Percentiles rank a stretch among this genome's conserved stretches.
phyloP scores from a whole-genome alignment of 1,284 basidiomycete species.

The Puccinia sorghi region DNA sequence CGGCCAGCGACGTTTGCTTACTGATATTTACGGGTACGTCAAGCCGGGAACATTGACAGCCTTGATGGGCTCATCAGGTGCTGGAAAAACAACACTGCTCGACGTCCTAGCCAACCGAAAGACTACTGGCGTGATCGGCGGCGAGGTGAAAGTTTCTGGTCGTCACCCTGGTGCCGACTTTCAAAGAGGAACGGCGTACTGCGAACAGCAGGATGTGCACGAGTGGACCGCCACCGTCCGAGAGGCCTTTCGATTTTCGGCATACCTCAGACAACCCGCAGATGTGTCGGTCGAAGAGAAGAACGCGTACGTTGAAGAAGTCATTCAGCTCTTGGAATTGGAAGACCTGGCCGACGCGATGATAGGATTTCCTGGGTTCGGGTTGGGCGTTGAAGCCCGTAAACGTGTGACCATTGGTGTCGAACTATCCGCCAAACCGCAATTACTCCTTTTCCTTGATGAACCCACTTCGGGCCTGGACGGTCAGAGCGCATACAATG shows the following conservation, averaged over 20 bases:
- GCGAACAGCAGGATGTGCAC: conserved; percentile 63
- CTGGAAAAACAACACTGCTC: conserved; percentile 62
- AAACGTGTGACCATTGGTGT: conserved; percentile 67
- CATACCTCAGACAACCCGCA: conserved; percentile 65
- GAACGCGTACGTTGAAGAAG: conserved; percentile 63
- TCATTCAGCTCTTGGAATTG: conserved; percentile 63
- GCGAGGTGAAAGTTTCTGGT: conserved; percentile 63
- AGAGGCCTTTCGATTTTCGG: conserved; percentile 65
- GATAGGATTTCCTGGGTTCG: conserved; percentile 61
- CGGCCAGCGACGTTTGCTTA: conserved; percentile 60
- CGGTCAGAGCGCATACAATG: conserved; percentile 84
- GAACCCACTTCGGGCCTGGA: conserved; percentile 74
- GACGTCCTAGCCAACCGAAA: conserved; percentile 64
- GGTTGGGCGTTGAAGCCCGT: conserved; percentile 63
- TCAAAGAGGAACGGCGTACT: conserved; percentile 62
- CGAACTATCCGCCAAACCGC: conserved; percentile 63
- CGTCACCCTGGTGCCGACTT: conserved; percentile 61
- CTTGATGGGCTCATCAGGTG: conserved; percentile 58
- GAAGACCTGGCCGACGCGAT: conserved; percentile 61
- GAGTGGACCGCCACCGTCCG: conserved; percentile 73
- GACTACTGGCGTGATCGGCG: conserved; percentile 54
- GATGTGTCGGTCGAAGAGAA: conserved; percentile 62
- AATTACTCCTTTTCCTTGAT: conserved; percentile 59
- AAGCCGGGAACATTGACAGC: conserved; percentile 62
- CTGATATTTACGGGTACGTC: conserved; percentile 62